Evolutionary conservation across 225 moss, liverwort and hornwort species (phyloP).

Genomic region (Bryum argenteum): DNA sequence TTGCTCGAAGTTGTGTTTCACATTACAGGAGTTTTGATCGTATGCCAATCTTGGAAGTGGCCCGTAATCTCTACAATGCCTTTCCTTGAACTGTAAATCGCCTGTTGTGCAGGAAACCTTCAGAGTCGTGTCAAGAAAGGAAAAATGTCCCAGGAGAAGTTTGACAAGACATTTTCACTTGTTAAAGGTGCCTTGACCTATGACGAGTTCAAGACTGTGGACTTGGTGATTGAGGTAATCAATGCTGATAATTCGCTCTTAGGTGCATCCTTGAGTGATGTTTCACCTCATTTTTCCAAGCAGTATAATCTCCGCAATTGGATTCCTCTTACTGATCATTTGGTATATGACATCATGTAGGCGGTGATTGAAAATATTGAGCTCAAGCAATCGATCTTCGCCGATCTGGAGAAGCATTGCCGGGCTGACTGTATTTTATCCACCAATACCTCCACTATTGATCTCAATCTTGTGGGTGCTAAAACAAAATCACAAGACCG

Average conservation of each 20-base stretch:
- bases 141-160: slow-evolving; percentile 84
- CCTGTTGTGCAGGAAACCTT: slow-evolving; percentile 71
- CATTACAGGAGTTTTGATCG: neutral
- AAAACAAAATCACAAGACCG: slow-evolving; percentile 86
- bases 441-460: slow-evolving; percentile 97
- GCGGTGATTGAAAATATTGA: slow-evolving; percentile 94
- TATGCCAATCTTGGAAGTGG: slow-evolving; percentile 7
- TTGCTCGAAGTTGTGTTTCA: slow-evolving; percentile 7
- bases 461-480: slow-evolving; percentile 82
- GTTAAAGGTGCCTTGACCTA: slow-evolving; percentile 86
- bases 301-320: slow-evolving; percentile 1
- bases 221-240: slow-evolving; percentile 92
- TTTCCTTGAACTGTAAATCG: slow-evolving; percentile 12
- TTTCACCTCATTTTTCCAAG: slow-evolving; percentile 6
- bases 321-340: slow-evolving; percentile 16
- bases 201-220: slow-evolving; percentile 82
- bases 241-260: slow-evolving; percentile 1
- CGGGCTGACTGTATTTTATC: slow-evolving; percentile 75
- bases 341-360: slow-evolving; percentile 47
- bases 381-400: slow-evolving; percentile 93
- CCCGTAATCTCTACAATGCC: slow-evolving; percentile 6
- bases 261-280: neutral
- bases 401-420: slow-evolving; percentile 80
- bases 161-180: slow-evolving; percentile 70
- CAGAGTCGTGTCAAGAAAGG: slow-evolving; percentile 95